These are phyloP conservation scores for Solanum acaule DNA, from an alignment of 257 asterid genomes.

Conservation along the genomic window DNA sequence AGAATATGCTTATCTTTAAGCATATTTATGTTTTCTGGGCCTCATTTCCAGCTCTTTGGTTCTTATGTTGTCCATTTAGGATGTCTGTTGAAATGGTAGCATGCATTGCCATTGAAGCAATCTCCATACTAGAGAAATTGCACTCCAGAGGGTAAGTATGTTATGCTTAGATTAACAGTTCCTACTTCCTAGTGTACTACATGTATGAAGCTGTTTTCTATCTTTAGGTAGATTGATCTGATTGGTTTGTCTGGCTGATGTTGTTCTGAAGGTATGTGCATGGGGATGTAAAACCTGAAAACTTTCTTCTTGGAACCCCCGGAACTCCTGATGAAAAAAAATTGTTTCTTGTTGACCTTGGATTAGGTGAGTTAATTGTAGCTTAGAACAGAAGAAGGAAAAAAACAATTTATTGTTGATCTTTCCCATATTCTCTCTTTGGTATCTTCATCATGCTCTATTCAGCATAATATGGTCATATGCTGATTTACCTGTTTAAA, in stretches of 20 bases:
- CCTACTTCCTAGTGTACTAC: neutral
- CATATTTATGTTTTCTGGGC: neutral
- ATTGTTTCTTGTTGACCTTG: slow-evolving; percentile 61
- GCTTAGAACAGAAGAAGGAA: neutral
- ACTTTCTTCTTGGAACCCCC: slow-evolving; percentile 62
- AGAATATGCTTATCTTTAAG: neutral
- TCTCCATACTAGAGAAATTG: slow-evolving; percentile 15
- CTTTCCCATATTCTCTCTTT: neutral
- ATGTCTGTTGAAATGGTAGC: slow-evolving; percentile 20
- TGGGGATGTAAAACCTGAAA: slow-evolving; percentile 77
- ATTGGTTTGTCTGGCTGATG: neutral
- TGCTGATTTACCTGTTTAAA: neutral
- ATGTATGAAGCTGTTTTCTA: neutral
- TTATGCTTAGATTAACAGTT: neutral
- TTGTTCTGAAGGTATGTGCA: slow-evolving; percentile 51
- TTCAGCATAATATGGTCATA: neutral
- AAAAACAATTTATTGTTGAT: neutral
- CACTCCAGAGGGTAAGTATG: slow-evolving; percentile 14
- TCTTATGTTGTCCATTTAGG: neutral
- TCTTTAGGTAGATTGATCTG: neutral
- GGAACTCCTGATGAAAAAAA: slow-evolving; percentile 61
- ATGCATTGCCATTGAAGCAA: slow-evolving; percentile 21
- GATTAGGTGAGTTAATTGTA: slow-evolving; percentile 38
- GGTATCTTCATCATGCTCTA: neutral
- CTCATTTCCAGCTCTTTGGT: neutral